These are phyloP conservation scores for Aspergillus heteromorphus DNA, from an alignment of 495 filamentous ascomycete genomes.

Conservation along the genomic window DNA sequence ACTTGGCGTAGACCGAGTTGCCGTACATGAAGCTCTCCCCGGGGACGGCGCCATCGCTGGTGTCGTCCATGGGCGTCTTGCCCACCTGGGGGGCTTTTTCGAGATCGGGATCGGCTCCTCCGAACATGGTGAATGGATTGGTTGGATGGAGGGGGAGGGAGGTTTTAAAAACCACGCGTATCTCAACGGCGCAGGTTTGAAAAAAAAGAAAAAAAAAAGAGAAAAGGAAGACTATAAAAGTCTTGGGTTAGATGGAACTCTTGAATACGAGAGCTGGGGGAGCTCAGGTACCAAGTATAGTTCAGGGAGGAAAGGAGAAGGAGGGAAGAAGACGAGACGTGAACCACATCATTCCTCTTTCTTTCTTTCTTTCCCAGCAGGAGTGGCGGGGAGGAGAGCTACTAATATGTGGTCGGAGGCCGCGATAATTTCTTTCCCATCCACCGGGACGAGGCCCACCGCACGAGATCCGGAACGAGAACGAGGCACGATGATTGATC, in stretches of 20 bases:
- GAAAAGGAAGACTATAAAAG: slow-evolving; percentile 4
- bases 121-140: slow-evolving; percentile 22
- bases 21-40: slow-evolving; percentile 60
- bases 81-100: slow-evolving; percentile 37
- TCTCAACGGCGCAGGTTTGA: slow-evolving; percentile 2
- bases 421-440: slow-evolving; percentile 9
- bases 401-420: slow-evolving; percentile 14
- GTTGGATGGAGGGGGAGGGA: slow-evolving; percentile 16
- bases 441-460: background rate
- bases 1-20: slow-evolving; percentile 55
- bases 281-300: slow-evolving; percentile 17
- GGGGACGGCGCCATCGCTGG: slow-evolving; percentile 50
- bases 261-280: slow-evolving; percentile 12
- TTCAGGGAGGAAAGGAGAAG: slow-evolving; percentile 10
- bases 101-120: slow-evolving; percentile 26
- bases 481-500: slow-evolving; percentile 1
- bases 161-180: background rate
- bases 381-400: slow-evolving; percentile 3
- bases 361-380: slow-evolving; percentile 20
- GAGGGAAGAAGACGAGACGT: slow-evolving; percentile 1
- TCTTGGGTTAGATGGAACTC: background rate
- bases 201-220: background rate
- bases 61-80: slow-evolving; percentile 42
- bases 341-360: slow-evolving; percentile 23
- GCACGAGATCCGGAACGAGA: slow-evolving; percentile 3